Conservation (phyloP, 305 asterid species). For the Fraxinus dipetala region DNA sequence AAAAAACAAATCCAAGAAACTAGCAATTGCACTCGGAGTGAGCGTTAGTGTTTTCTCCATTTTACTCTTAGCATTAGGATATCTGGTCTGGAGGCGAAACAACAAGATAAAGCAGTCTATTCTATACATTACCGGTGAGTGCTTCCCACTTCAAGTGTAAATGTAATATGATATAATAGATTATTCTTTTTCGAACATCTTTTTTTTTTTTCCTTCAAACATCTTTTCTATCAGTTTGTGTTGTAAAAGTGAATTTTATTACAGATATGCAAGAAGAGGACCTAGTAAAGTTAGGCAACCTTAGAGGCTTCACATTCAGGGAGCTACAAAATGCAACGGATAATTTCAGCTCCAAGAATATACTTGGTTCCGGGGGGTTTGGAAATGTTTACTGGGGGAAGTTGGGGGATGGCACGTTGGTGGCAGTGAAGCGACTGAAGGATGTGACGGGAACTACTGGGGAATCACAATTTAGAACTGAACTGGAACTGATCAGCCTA, state of each 20-base stretch:
- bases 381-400: slow-evolving; percentile 89
- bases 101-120: slow-evolving; percentile 52
- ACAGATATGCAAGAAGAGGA: slow-evolving; percentile 73
- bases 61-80: slow-evolving; percentile 32
- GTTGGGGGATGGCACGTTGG: slow-evolving; percentile 54
- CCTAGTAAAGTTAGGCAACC: slow-evolving; percentile 63
- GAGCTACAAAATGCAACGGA: slow-evolving; percentile 83
- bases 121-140: slow-evolving; percentile 53
- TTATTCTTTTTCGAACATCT: not conserved
- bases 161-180: not conserved
- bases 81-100: slow-evolving; percentile 54
- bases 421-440: slow-evolving; percentile 84
- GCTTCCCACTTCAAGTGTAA: not conserved
- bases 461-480: slow-evolving; percentile 74
- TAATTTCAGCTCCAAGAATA: slow-evolving; percentile 74
- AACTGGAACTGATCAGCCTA: slow-evolving; percentile 79
- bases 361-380: slow-evolving; percentile 92
- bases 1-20: slow-evolving; percentile 39
- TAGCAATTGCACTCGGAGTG: slow-evolving; percentile 67
- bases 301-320: slow-evolving; percentile 68
- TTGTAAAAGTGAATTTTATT: slow-evolving; percentile 3
- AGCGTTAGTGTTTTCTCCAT: slow-evolving; percentile 53
- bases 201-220: not conserved
- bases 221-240: not conserved
- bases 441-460: slow-evolving; percentile 81